Evolutionary conservation across 176 grass and related monocot genomes (phyloP), one percentile per base, ranked within the genome.

Genomic region (Juncus effusus): DNA sequence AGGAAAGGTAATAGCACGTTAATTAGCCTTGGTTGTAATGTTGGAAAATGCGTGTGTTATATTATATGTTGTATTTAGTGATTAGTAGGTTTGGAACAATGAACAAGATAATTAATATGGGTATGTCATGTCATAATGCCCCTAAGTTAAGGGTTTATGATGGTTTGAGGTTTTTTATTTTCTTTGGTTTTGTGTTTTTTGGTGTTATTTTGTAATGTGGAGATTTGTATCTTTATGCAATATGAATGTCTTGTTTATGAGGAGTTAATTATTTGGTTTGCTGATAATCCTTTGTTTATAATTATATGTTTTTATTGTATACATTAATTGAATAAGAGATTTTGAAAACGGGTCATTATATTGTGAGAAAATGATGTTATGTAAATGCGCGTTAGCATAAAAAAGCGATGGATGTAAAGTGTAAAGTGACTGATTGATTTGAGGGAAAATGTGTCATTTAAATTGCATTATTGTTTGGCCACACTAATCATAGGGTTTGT

Each of bases 31-130:
- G 38, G 42, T 71, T 50, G 2, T 47, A 47, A 47, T 47, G 44
- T 47, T 5, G 47, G 44, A 64, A 69, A 78, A 70, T 78, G 75
- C 54, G n/a, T 6, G 64, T 78, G 62, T 53, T 78, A 42, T 37
- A 59, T 5, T 59, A 13, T 16, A 53, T 14, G 68, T 69, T 72
- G 54, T 71, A 54, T 71, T 57, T 62, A 62, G 16, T 64, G 19
- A 28, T 76, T 35, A 63, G 73, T 78, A 69, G 47, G 52, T 47
- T 49, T n/a, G 50, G 19, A 16, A 45, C 63, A 45, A 9, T 41
- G 36, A 61, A 54, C 3, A 42, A 14, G 38, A 62, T 10, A 61
- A 51, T 53, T 68, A 39, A 42, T 65, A 35, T 52, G 15, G 36
- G 16, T 68, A 9, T 68, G 13, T 47, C 61, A n/a, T 70, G 42